Evolutionary conservation across 2,329 filamentous ascomycete species (phyloP).

Genomic region (Hypoxylon sp.): DNA sequence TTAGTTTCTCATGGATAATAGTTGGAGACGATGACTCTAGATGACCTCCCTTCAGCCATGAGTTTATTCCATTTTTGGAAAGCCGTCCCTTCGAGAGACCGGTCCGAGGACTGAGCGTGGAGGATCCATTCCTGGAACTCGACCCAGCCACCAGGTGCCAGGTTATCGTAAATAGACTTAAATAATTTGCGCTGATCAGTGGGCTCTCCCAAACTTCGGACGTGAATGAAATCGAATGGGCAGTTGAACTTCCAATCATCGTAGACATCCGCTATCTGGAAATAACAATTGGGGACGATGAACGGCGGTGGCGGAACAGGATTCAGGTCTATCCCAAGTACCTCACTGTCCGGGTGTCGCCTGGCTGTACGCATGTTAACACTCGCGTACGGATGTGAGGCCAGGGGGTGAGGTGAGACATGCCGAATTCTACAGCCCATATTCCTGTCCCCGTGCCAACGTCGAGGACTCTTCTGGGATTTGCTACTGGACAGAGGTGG

Average conservation of each 20-base stretch:
- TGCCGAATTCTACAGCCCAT: constrained; percentile 53
- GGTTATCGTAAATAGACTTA: constrained; percentile 52
- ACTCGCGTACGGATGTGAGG: constrained; percentile 1
- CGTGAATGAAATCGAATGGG: constrained; percentile 54
- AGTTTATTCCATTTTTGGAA: constrained; percentile 53
- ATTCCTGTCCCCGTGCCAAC: constrained; percentile 52
- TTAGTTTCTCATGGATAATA: constrained; percentile 21
- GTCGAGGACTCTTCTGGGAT: constrained; percentile 50
- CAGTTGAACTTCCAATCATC: constrained; percentile 50
- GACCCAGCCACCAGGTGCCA: constrained; percentile 55
- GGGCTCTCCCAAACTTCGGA: constrained; percentile 54
- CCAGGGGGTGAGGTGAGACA: constrained; percentile 24
- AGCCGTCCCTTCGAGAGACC: constrained; percentile 52
- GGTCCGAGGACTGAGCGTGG: constrained; percentile 53
- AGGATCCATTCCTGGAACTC: constrained; percentile 57
- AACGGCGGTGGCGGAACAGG: constrained; percentile 49
- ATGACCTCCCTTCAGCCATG: constrained; percentile 47
- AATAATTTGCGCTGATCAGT: constrained; percentile 49
- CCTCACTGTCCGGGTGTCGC: constrained; percentile 48
- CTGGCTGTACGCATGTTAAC: constrained; percentile 32
- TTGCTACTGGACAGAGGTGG: constrained; percentile 50
- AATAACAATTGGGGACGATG: constrained; percentile 51
- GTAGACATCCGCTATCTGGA: constrained; percentile 50
- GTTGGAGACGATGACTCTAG: not conserved
- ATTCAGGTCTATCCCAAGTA: constrained; percentile 54